Percentiles rank a stretch among this genome's conserved stretches.
Conservation (phyloP, 352 stramenopile species). For the Pythium aphanidermatum region DNA sequence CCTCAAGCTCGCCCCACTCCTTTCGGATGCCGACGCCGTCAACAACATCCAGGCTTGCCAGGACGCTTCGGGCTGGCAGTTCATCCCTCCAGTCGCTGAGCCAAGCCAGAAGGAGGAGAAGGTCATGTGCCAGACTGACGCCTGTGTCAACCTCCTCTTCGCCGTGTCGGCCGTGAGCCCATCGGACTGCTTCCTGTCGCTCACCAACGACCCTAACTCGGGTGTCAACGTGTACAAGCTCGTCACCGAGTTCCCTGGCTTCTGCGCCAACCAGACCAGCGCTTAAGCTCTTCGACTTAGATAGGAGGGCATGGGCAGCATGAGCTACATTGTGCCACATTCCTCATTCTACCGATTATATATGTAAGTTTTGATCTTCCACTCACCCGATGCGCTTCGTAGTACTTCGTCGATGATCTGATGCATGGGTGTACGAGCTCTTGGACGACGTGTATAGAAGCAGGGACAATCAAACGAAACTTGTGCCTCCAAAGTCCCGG, state of each 20-base stretch:
- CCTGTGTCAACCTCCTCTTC: slow-evolving; percentile 23
- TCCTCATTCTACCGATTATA: too few relatives aligned
- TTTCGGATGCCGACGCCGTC: slow-evolving; percentile 4
- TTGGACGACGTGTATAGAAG: too few relatives aligned
- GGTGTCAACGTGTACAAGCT: slow-evolving; percentile 32
- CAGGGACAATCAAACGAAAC: too few relatives aligned
- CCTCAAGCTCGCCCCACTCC: slow-evolving; percentile 11
- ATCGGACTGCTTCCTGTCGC: slow-evolving; percentile 25
- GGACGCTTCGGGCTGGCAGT: slow-evolving; percentile 19
- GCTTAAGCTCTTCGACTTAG: too few relatives aligned
- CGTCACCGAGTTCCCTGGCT: slow-evolving; percentile 21
- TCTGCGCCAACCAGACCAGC: slow-evolving; percentile 8
- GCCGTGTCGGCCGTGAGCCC: slow-evolving; percentile 14
- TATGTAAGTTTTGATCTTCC: too few relatives aligned
- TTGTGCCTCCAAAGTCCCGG: too few relatives aligned
- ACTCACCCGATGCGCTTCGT: too few relatives aligned
- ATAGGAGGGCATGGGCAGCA: too few relatives aligned
- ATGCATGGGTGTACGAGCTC: too few relatives aligned
- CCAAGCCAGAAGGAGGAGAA: slow-evolving; percentile 17
- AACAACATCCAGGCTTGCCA: slow-evolving; percentile 19
- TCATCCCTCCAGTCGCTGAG: slow-evolving; percentile 24
- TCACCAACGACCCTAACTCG: slow-evolving; percentile 6
- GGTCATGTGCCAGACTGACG: slow-evolving; percentile 22
- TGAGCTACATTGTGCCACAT: too few relatives aligned
- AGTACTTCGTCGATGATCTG: too few relatives aligned